These are phyloP conservation scores for Apostasia ramifera DNA, from an alignment of 106 monocot genomes.

Conservation along the genomic window DNA sequence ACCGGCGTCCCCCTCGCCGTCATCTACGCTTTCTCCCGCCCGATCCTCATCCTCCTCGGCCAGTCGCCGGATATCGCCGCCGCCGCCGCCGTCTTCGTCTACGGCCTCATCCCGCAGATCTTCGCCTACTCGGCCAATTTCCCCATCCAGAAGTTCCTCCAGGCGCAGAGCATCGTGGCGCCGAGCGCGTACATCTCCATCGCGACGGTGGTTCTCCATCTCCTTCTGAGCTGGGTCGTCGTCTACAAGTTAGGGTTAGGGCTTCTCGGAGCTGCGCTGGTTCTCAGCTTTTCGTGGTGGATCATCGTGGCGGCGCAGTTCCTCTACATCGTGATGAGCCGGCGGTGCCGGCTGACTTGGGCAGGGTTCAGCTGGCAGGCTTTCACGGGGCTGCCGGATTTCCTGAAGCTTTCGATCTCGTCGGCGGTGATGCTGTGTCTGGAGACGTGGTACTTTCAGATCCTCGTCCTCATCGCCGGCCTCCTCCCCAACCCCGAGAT, in stretches of 20 bases:
- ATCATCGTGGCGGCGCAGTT: slow-evolving; percentile 56
- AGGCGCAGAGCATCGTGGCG: slow-evolving; percentile 82
- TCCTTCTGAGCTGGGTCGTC: slow-evolving; percentile 50
- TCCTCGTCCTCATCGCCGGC: slow-evolving; percentile 56
- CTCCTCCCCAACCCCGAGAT: slow-evolving; percentile 44
- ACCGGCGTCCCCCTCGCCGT: slow-evolving; percentile 59
- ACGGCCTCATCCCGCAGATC: slow-evolving; percentile 88
- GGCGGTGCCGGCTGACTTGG: slow-evolving; percentile 48
- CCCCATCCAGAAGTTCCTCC: slow-evolving; percentile 81
- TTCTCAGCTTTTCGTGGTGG: slow-evolving; percentile 69
- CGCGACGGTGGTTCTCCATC: slow-evolving; percentile 32
- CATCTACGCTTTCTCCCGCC: slow-evolving; percentile 56
- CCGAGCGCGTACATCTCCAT: slow-evolving; percentile 69
- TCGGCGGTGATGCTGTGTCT: slow-evolving; percentile 68
- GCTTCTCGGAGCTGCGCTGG: slow-evolving; percentile 62
- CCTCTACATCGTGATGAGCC: slow-evolving; percentile 44
- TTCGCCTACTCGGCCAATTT: slow-evolving; percentile 92
- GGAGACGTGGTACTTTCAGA: slow-evolving; percentile 73
- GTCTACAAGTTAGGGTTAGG: slow-evolving; percentile 53
- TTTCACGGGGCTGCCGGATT: slow-evolving; percentile 38
- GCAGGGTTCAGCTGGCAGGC: slow-evolving; percentile 51
- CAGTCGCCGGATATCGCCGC: slow-evolving; percentile 59
- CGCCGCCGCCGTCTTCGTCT: slow-evolving; percentile 59
- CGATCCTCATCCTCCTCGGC: slow-evolving; percentile 53
- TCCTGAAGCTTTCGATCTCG: slow-evolving; percentile 50